Evolutionary conservation across 441 rosid genomes (phyloP), one percentile per base, ranked within the genome.

Genomic region (Eutrema salsugineum): DNA sequence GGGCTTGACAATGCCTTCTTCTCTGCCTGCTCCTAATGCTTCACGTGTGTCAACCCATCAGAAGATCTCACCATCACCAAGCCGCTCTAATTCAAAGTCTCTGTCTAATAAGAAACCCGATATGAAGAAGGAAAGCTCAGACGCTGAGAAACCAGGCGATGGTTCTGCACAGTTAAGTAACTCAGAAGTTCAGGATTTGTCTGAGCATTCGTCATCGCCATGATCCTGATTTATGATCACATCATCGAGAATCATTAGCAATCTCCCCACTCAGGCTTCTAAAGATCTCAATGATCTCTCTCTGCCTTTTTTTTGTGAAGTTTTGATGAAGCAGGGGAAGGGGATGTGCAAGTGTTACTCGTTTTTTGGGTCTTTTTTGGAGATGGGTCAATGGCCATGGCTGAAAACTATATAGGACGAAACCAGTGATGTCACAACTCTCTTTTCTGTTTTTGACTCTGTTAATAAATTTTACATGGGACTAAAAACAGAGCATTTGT

Each of bases 11-110:
- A 71, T 77, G 36, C n/a, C 71, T 42, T 0, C 72, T 3, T 17
- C 72, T 24, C 80, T 85, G 2, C 65, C 81, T 8, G 72, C 84
- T 58, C 44, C 81, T 8, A 55, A 79, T 54, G 86, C 81, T 68
- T 63, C 88, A 7, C 75, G 83, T 51, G 77, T 83, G 32, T 49
- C 75, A 78, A 73, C 63, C 49, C 81, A 80, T 79, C 86, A 75
- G 53, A 83, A 78, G 61, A 83, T 72, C 56, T 40, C 83, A 14
- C 83, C 77, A 3, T 44, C 44, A 2, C 74, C 76, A 35, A 68
- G 58, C 72, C 74, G 69, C 58, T 61, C 85, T 19, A 65, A 32
- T 53, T 71, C 80, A 1, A 83, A 80, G 73, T 43, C 77, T 63
- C 64, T 78, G 14, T 75, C 87, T 33, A 82, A 72, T 53, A 74